These are phyloP conservation scores for Phytophthora foliorum DNA, from an alignment of 352 stramenopile species.

Conservation along the genomic window DNA sequence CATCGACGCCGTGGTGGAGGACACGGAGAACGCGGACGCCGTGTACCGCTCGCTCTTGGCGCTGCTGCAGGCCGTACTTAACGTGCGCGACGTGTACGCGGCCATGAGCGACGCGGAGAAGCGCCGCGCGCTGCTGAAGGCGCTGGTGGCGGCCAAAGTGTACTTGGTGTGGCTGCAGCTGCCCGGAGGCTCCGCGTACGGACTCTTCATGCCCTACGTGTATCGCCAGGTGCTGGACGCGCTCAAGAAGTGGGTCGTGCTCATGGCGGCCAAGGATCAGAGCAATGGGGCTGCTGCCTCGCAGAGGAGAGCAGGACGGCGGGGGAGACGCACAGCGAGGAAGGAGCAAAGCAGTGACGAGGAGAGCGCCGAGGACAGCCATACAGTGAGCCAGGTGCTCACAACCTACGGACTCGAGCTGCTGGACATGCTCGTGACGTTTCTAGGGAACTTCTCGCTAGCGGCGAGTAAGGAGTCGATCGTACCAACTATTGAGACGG, in stretches of 20 bases:
- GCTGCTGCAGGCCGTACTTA: conserved; percentile 67
- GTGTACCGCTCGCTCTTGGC: conserved; percentile 78
- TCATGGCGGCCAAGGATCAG: conserved; percentile 35
- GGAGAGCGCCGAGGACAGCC: conserved; percentile 41
- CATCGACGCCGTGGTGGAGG: conserved; percentile 43
- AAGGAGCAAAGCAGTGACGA: conserved; percentile 38
- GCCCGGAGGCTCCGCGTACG: conserved; percentile 82
- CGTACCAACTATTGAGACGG: conserved; percentile 75
- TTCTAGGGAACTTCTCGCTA: conserved; percentile 71
- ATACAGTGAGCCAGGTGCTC: conserved; percentile 45
- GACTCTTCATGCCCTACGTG: conserved; percentile 88
- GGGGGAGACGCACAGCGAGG: conserved; percentile 9
- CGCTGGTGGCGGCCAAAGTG: conserved; percentile 73
- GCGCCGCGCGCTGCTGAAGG: conserved; percentile 57
- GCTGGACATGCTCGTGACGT: conserved; percentile 65
- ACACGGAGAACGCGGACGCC: conserved; percentile 35
- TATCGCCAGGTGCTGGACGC: conserved; percentile 85
- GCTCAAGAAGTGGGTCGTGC: conserved; percentile 80
- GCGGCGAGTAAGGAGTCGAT: conserved; percentile 79
- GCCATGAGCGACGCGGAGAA: conserved; percentile 47
- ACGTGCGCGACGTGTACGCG: conserved; percentile 67
- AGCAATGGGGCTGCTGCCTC: neutral
- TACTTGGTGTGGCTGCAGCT: conserved; percentile 88
- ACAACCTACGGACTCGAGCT: conserved; percentile 65
- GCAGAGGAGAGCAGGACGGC: conserved; percentile 19